Evolutionary conservation across 2,329 filamentous ascomycete species (phyloP).

Genomic region (Aspergillus jensenii): DNA sequence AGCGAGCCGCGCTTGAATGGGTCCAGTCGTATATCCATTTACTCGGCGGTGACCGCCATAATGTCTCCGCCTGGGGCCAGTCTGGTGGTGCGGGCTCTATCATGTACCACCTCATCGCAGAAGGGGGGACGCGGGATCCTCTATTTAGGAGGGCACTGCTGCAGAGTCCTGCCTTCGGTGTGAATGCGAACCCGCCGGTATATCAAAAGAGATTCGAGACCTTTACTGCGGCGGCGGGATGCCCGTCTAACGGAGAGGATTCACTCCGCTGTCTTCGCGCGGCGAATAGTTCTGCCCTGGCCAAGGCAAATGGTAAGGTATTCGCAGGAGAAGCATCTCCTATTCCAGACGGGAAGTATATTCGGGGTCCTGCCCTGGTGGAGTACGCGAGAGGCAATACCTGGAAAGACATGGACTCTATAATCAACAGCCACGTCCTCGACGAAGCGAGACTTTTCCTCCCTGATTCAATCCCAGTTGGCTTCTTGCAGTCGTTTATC

Average conservation of each 20-base stretch:
- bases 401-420: neutral
- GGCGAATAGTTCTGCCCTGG: neutral
- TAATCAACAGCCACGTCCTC: neutral
- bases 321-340: neutral
- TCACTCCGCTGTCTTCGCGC: neutral
- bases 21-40: neutral
- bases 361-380: neutral
- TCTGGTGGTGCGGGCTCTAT: neutral
- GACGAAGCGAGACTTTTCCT: neutral
- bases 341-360: neutral
- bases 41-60: neutral
- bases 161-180: neutral
- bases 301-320: neutral
- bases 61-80: neutral
- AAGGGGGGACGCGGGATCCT: neutral
- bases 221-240: neutral
- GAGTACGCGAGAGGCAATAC: neutral
- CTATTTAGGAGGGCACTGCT: neutral
- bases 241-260: neutral
- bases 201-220: neutral
- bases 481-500: neutral
- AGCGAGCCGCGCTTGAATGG: neutral
- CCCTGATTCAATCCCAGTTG: neutral
- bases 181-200: neutral
- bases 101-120: neutral